These are phyloP conservation scores for Globisporangium paddicum DNA, from an alignment of 352 stramenopile genomes.

Conservation along the genomic window DNA sequence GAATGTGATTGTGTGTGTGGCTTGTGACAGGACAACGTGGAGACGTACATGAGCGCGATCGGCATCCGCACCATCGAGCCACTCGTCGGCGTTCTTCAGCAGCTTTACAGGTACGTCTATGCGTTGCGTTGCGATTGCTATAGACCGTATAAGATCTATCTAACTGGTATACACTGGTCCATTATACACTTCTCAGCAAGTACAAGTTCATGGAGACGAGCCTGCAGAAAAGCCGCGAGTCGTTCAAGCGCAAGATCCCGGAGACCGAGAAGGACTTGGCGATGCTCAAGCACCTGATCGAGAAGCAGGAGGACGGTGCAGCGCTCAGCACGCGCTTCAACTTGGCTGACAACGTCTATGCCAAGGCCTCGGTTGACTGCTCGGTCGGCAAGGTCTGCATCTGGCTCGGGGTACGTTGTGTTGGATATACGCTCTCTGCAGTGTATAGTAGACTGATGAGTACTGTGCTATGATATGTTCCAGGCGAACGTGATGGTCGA, in stretches of 20 bases:
- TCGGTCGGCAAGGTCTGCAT: conserved; percentile 92
- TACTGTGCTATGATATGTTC: neutral
- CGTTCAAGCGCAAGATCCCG: conserved; percentile 89
- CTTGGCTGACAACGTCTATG: conserved; percentile 94
- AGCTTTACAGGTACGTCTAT: conserved; percentile 58
- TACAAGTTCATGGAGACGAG: conserved; percentile 90
- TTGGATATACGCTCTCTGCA: neutral
- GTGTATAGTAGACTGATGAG: neutral
- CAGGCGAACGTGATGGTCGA: conserved; percentile 96
- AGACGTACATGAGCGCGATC: conserved; percentile 57
- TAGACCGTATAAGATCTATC: too few species aligned
- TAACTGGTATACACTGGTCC: too few species aligned
- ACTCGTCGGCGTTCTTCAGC: conserved; percentile 74
- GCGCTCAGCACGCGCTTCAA: conserved; percentile 91
- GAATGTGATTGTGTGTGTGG: too few species aligned
- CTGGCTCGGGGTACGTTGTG: conserved; percentile 88
- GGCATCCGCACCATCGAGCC: conserved; percentile 64
- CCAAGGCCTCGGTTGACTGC: conserved; percentile 91
- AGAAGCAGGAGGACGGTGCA: conserved; percentile 70
- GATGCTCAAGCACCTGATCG: conserved; percentile 42
- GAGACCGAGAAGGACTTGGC: conserved; percentile 87
- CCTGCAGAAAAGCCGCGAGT: conserved; percentile 81
- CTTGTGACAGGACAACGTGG: conserved; percentile 48
- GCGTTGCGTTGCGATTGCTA: neutral
- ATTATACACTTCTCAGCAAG: conserved; percentile 43